Evolutionary conservation across 441 rosid species (phyloP).

Genomic region (Heliophila coronopifolia): DNA sequence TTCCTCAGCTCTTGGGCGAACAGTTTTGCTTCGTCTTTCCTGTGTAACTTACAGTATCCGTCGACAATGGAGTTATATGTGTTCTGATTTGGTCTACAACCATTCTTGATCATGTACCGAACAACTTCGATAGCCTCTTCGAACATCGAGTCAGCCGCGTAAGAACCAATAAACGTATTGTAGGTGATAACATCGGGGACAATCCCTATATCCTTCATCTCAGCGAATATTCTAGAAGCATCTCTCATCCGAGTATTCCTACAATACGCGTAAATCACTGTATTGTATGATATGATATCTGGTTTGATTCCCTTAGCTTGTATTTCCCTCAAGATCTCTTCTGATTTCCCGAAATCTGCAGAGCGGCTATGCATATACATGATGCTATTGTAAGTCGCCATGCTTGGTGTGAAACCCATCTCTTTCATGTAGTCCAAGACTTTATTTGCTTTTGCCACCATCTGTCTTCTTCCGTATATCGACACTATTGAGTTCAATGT

Average conservation of each 20-base stretch:
- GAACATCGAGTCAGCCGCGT: conserved; percentile 82
- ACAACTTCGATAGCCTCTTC: conserved; percentile 69
- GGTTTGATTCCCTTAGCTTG: conserved; percentile 64
- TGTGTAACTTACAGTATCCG: conserved; percentile 66
- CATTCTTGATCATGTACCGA: conserved; percentile 64
- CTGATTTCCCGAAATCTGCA: conserved; percentile 55
- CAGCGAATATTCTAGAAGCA: conserved; percentile 66
- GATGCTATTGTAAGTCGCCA: conserved; percentile 80
- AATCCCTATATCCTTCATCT: conserved; percentile 58
- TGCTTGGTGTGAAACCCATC: conserved; percentile 62
- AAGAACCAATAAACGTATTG: conserved; percentile 73
- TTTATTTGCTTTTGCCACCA: conserved; percentile 59
- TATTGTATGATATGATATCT: conserved; percentile 77
- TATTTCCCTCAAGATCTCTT: conserved; percentile 59
- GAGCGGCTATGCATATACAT: conserved; percentile 87
- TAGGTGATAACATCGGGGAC: conserved; percentile 76
- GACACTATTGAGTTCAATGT: conserved; percentile 88
- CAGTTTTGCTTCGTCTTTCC: conserved; percentile 50
- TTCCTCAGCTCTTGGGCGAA: conserved; percentile 48
- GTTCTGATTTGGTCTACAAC: conserved; percentile 62
- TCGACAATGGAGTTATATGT: conserved; percentile 78
- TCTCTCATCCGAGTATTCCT: conserved; percentile 83
- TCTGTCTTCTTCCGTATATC: conserved; percentile 78
- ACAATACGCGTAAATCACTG: conserved; percentile 76
- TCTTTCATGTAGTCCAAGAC: conserved; percentile 70